phyloP scores from a whole-genome alignment of 192 early-diverging fungal genomes.

The Helicostylum pulchrum region DNA sequence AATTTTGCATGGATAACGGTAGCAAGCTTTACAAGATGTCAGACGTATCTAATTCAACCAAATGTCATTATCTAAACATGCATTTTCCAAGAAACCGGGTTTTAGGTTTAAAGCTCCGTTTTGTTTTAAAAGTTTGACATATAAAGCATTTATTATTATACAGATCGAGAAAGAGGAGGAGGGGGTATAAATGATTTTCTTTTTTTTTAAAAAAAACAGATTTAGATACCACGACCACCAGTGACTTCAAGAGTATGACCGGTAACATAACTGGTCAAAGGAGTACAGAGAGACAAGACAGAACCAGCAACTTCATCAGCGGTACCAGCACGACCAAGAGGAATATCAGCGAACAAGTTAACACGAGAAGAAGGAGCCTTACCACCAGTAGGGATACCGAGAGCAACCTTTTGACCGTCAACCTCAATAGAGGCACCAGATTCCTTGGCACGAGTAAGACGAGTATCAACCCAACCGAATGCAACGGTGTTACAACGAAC shows the following conservation, averaged over 20 bases:
- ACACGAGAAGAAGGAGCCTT: conserved; percentile 31
- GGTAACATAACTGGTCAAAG: conserved; percentile 54
- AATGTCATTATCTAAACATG: too few relatives aligned
- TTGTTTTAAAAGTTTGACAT: too few relatives aligned
- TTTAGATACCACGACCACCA: conserved; percentile 60
- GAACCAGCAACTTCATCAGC: conserved; percentile 63
- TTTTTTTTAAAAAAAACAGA: too few relatives aligned
- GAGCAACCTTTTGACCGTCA: conserved; percentile 55
- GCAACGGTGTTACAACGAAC: conserved; percentile 63
- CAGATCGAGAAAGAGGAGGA: too few relatives aligned
- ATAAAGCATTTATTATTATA: too few relatives aligned
- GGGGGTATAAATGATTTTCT: not conserved
- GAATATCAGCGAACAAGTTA: conserved; percentile 47
- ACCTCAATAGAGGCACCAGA: conserved; percentile 56
- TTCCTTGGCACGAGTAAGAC: conserved; percentile 63
- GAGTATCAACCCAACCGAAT: conserved; percentile 63
- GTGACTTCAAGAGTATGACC: conserved; percentile 62
- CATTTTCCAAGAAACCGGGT: too few relatives aligned
- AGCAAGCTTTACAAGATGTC: too few relatives aligned
- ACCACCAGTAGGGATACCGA: conserved; percentile 57
- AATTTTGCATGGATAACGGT: too few relatives aligned
- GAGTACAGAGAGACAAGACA: conserved; percentile 54
- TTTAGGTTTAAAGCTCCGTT: too few relatives aligned
- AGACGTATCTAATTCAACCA: too few relatives aligned
- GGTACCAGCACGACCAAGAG: conserved; percentile 53